Conservation (phyloP, 2,329 filamentous ascomycete genomes). For the Aspergillus fumigatiaffinis region DNA sequence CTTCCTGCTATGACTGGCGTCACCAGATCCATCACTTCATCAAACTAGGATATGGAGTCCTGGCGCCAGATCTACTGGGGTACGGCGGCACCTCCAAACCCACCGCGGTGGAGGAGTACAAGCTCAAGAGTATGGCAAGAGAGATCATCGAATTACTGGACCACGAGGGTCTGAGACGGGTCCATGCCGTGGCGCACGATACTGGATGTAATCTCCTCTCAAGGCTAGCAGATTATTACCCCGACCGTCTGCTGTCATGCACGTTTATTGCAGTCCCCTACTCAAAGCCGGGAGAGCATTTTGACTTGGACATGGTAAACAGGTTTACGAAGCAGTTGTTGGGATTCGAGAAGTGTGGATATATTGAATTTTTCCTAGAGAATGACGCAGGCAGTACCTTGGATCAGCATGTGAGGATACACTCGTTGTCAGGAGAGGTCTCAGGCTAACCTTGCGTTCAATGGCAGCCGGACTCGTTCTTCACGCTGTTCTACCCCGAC, state of each 20-base stretch:
- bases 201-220: slow-evolving; percentile 23
- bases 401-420: slow-evolving; percentile 19
- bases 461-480: slow-evolving; percentile 19
- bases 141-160: slow-evolving; percentile 35
- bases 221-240: slow-evolving; percentile 21
- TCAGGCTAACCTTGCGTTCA: not conserved
- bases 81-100: slow-evolving; percentile 36
- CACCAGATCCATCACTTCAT: slow-evolving; percentile 36
- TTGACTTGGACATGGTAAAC: slow-evolving; percentile 21
- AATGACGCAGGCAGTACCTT: slow-evolving; percentile 13
- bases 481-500: slow-evolving; percentile 21
- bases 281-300: slow-evolving; percentile 13
- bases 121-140: slow-evolving; percentile 26
- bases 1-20: slow-evolving; percentile 44
- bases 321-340: slow-evolving; percentile 13
- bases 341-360: slow-evolving; percentile 22
- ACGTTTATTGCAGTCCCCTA: slow-evolving; percentile 21
- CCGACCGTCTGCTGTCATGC: slow-evolving; percentile 14
- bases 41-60: slow-evolving; percentile 38
- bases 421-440: slow-evolving; percentile 2
- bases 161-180: slow-evolving; percentile 15
- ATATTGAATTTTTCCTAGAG: slow-evolving; percentile 19
- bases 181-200: slow-evolving; percentile 25
- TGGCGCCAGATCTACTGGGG: slow-evolving; percentile 43
- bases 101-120: slow-evolving; percentile 22